Evolutionary conservation across 495 filamentous ascomycete genomes (phyloP).

Genomic region (Tuber calosporum): DNA sequence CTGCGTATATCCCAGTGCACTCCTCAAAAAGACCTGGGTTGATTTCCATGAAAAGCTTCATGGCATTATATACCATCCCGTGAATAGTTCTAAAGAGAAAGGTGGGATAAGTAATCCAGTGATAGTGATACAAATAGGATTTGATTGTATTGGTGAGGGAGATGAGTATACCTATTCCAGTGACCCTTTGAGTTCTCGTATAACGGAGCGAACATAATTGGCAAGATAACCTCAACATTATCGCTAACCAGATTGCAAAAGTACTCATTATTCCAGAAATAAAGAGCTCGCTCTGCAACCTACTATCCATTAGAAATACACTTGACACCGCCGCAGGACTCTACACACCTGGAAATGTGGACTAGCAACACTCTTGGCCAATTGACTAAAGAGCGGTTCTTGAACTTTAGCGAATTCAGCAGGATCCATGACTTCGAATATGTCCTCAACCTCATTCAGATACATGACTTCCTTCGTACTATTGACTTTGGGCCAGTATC

Average conservation of each 20-base stretch:
- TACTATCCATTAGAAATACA: constrained; percentile 38
- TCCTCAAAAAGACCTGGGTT: constrained; percentile 98
- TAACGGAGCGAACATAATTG: constrained; percentile 97
- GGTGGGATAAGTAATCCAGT: constrained; percentile 5
- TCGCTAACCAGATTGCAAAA: constrained; percentile 99
- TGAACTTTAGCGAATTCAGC: constrained; percentile 98
- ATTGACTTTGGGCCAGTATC: constrained; percentile 99
- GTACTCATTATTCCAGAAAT: constrained; percentile 99
- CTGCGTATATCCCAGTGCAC: constrained; percentile 96
- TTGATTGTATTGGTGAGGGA: background rate
- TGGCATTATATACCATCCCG: constrained; percentile 99
- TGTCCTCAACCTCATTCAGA: constrained; percentile 97
- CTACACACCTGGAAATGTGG: constrained; percentile 83
- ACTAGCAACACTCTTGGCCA: constrained; percentile 95
- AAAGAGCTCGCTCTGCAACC: constrained; percentile 93
- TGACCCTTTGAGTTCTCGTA: constrained; percentile 99
- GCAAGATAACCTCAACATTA: constrained; percentile 95
- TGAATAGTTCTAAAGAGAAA: constrained; percentile 72
- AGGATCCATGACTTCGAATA: constrained; percentile 99
- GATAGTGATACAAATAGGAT: background rate
- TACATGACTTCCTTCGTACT: constrained; percentile 99
- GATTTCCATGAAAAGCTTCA: constrained; percentile 99
- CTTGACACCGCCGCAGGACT: background rate
- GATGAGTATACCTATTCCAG: constrained; percentile 77
- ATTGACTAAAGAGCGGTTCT: constrained; percentile 90